Evolutionary conservation across 345 rosid species (phyloP).

Genomic region (Murraya paniculata): DNA sequence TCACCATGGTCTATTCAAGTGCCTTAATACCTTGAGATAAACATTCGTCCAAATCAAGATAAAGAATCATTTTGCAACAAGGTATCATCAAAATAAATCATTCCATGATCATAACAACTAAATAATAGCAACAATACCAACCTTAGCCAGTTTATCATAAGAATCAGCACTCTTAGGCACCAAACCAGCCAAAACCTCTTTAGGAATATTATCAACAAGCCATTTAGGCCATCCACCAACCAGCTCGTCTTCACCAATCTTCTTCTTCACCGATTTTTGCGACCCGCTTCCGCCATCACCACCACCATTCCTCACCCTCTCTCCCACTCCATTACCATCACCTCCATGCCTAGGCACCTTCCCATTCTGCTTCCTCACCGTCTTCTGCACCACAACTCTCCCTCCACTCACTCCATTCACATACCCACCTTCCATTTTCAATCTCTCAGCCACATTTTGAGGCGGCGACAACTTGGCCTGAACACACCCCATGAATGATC

Average conservation of each 20-base stretch:
- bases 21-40: not conserved
- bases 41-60: not conserved
- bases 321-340: slow-evolving; percentile 8
- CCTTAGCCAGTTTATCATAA: slow-evolving; percentile 71
- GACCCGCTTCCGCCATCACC: slow-evolving; percentile 22
- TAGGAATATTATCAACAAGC: slow-evolving; percentile 59
- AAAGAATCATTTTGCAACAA: not conserved
- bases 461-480: slow-evolving; percentile 30
- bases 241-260: slow-evolving; percentile 47
- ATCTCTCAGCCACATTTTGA: slow-evolving; percentile 10
- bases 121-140: slow-evolving; percentile 3
- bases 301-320: slow-evolving; percentile 2
- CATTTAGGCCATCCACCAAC: slow-evolving; percentile 74
- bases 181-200: slow-evolving; percentile 50
- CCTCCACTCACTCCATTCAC: slow-evolving; percentile 16
- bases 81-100: not conserved
- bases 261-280: slow-evolving; percentile 25
- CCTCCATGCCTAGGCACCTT: slow-evolving; percentile 18
- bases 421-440: slow-evolving; percentile 30
- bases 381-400: not conserved
- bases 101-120: not conserved
- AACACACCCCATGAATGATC: slow-evolving; percentile 44
- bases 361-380: slow-evolving; percentile 7
- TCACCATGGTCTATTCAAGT: not conserved
- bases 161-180: slow-evolving; percentile 61